Conservation (phyloP, 441 rosid genomes). For the Erodium texanum region DNA sequence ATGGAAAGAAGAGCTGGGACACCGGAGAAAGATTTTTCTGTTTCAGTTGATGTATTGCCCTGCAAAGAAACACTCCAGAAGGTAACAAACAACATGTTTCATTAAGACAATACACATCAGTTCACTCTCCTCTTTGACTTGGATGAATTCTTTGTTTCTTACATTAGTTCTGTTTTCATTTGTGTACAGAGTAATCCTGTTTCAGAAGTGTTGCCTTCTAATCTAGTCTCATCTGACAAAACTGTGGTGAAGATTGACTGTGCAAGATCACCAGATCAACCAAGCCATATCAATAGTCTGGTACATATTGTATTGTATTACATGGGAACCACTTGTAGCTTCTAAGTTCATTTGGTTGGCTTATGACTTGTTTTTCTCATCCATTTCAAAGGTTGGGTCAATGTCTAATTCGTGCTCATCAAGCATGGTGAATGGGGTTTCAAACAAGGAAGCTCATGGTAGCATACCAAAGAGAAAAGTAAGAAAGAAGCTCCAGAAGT, state of each 20-base stretch:
- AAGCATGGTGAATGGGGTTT: background rate
- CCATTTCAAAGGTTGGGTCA: background rate
- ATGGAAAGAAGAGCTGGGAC: background rate
- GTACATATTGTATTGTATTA: background rate
- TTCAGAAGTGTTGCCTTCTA: background rate
- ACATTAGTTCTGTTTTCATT: background rate
- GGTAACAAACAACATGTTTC: slow-evolving; percentile 13
- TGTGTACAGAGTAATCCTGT: slow-evolving; percentile 4
- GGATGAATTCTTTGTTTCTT: background rate
- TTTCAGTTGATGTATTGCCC: slow-evolving; percentile 3
- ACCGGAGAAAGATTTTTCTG: slow-evolving; percentile 4
- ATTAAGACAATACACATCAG: background rate
- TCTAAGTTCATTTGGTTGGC: background rate
- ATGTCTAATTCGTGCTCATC: background rate
- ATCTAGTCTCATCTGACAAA: slow-evolving; percentile 6
- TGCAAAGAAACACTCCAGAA: slow-evolving; percentile 2
- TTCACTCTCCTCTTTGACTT: background rate
- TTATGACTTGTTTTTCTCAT: background rate
- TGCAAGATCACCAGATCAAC: slow-evolving; percentile 1
- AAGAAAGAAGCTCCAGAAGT: slow-evolving; percentile 11
- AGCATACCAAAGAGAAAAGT: slow-evolving; percentile 3
- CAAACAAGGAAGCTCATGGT: background rate
- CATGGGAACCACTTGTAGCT: background rate
- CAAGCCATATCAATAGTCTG: background rate
- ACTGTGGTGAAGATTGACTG: background rate